Conservation (phyloP, 2,329 filamentous ascomycete species). For the Colletotrichum chrysophilum region DNA sequence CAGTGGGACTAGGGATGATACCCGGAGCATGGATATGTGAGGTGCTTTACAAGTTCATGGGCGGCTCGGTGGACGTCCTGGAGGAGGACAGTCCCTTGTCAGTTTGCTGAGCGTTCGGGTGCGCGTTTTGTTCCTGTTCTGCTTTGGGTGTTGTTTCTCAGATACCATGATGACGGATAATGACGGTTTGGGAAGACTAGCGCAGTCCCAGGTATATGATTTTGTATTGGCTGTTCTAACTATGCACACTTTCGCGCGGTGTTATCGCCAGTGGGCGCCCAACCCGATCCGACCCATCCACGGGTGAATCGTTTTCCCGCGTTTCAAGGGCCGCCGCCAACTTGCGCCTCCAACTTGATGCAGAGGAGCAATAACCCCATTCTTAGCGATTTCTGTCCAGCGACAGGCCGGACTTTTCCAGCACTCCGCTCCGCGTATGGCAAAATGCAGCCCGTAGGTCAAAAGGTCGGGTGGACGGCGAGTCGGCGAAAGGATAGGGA, state of each 20-base stretch:
- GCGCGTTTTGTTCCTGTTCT: not conserved
- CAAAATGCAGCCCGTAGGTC: not conserved
- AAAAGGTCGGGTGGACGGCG: not conserved
- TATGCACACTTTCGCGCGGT: not conserved
- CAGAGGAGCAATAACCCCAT: not conserved
- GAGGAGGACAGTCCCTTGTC: not conserved
- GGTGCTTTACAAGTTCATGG: slow-evolving; percentile 19
- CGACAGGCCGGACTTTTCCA: not conserved
- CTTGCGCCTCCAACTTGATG: not conserved
- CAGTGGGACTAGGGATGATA: slow-evolving; percentile 57
- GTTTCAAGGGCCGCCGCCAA: not conserved
- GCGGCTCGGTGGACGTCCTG: slow-evolving; percentile 12
- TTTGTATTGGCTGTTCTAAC: not conserved
- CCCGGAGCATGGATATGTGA: slow-evolving; percentile 53
- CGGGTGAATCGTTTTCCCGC: not conserved
- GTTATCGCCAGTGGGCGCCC: not conserved
- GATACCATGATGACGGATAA: slow-evolving; percentile 22
- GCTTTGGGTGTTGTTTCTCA: slow-evolving; percentile 3
- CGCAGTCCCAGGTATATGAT: not conserved
- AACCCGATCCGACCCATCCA: not conserved
- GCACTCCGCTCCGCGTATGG: not conserved
- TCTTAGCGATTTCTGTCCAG: not conserved
- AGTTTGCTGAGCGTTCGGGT: slow-evolving; percentile 2
- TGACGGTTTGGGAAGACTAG: not conserved
- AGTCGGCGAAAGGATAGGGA: not conserved